Evolutionary conservation across 805 yeast species (phyloP).

Genomic region (Candida corydali): DNA sequence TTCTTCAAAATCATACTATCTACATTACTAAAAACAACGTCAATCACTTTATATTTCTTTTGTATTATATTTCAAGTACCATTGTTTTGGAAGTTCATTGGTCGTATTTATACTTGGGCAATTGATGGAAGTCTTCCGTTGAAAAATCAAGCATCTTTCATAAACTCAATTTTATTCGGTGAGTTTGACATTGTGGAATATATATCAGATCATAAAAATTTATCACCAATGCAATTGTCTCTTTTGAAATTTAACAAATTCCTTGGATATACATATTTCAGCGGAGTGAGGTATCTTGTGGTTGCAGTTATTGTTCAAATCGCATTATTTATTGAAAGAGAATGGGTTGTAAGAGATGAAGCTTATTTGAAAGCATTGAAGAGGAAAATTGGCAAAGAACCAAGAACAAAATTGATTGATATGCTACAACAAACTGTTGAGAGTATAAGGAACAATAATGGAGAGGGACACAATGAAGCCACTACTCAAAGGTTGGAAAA

Average conservation of each 20-base stretch:
- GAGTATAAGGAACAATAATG: conserved; percentile 20
- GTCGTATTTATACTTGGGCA: conserved; percentile 52
- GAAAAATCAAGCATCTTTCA: conserved; percentile 17
- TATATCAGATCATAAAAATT: conserved; percentile 4
- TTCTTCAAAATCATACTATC: conserved; percentile 17
- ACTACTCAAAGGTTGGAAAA: conserved; percentile 19
- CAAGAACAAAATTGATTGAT: conserved; percentile 37
- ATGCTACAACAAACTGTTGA: conserved; percentile 29
- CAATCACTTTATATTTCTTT: conserved; percentile 31
- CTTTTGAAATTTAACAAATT: conserved; percentile 20
- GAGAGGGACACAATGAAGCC: conserved; percentile 20
- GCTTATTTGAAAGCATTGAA: conserved; percentile 58
- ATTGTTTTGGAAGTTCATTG: conserved; percentile 50
- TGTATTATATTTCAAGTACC: conserved; percentile 54
- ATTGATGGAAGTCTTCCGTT: conserved; percentile 50
- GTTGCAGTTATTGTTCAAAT: conserved; percentile 38
- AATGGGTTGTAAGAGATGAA: conserved; percentile 67
- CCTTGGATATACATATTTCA: conserved; percentile 29
- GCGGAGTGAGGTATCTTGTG: conserved; percentile 37
- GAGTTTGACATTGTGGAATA: conserved; percentile 14
- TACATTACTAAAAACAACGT: conserved; percentile 15
- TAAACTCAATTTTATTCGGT: conserved; percentile 38
- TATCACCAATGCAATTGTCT: conserved; percentile 9
- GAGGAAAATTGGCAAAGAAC: conserved; percentile 57
- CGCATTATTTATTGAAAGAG: conserved; percentile 56